phyloP scores from a whole-genome alignment of 2,329 filamentous ascomycete genomes.

The Neopestalotiopsis clavispora region DNA sequence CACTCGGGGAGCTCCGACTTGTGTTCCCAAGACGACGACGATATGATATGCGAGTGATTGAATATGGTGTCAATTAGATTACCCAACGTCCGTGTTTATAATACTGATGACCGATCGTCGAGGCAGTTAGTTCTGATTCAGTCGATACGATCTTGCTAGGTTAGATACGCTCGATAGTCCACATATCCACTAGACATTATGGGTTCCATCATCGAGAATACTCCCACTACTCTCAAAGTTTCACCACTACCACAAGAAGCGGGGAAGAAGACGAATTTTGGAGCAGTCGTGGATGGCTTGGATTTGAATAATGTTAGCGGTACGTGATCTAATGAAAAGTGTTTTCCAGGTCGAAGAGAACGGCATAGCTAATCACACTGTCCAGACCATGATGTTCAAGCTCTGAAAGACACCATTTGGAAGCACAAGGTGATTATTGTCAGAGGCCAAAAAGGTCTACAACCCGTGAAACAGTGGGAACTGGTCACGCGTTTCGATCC shows the following conservation, averaged over 20 bases:
- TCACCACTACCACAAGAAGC: conserved; percentile 29
- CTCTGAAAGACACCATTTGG: conserved; percentile 45
- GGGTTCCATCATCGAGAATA: background rate
- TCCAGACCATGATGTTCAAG: conserved; percentile 40
- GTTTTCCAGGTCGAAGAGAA: background rate
- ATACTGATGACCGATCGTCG: conserved; percentile 2
- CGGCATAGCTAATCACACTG: background rate
- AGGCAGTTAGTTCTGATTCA: background rate
- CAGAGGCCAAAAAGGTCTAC: conserved; percentile 45
- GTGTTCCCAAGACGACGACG: background rate
- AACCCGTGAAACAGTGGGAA: conserved; percentile 49
- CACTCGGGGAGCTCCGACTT: background rate
- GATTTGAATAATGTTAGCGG: conserved; percentile 42
- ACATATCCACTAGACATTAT: background rate
- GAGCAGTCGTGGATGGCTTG: conserved; percentile 40
- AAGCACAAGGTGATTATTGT: conserved; percentile 48
- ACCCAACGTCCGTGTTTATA: background rate
- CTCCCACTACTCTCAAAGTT: conserved; percentile 22
- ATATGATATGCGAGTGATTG: background rate
- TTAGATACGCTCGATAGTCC: background rate
- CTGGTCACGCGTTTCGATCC: conserved; percentile 49
- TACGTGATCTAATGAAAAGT: conserved; percentile 19
- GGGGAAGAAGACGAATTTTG: conserved; percentile 43
- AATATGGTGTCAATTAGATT: background rate
- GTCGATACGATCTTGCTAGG: background rate